Conservation (phyloP, 208 protist species). For the Wallacemonas rigidus region DNA sequence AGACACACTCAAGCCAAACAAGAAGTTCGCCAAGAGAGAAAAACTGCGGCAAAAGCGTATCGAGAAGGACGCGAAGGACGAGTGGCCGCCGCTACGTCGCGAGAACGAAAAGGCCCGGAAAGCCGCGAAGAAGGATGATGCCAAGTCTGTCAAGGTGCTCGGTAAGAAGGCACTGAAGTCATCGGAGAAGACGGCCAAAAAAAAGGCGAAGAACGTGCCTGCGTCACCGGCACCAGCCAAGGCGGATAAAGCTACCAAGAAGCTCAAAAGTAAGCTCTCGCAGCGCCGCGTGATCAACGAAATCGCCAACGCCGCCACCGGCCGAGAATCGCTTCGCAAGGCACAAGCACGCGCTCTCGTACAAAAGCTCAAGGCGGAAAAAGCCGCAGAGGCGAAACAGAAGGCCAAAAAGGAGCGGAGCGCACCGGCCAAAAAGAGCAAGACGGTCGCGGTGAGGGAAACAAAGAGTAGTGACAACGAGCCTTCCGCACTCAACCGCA, state of each 20-base stretch:
- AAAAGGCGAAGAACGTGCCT: background rate
- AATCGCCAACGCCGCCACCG: constrained; percentile 40
- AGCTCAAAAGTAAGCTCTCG: background rate
- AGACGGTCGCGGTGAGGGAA: too few species aligned
- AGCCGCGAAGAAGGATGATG: background rate
- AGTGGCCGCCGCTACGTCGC: constrained; percentile 6
- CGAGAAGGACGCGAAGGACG: constrained; percentile 30
- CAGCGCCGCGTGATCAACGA: constrained; percentile 29
- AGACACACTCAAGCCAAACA: constrained; percentile 37
- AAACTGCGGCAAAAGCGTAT: constrained; percentile 45
- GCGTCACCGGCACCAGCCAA: constrained; percentile 3
- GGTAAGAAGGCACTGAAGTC: background rate
- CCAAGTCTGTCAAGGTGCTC: constrained; percentile 1
- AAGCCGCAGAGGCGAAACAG: constrained; percentile 13
- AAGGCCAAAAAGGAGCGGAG: background rate
- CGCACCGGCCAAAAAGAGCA: background rate
- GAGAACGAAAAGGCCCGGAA: constrained; percentile 16
- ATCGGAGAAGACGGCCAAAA: background rate
- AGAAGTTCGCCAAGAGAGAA: constrained; percentile 60
- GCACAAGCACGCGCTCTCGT: constrained; percentile 52
- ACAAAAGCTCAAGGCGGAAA: constrained; percentile 30
- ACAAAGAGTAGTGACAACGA: background rate
- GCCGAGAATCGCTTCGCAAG: constrained; percentile 57
- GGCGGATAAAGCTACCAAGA: constrained; percentile 7
- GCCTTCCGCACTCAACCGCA: too few species aligned